Evolutionary conservation across 192 early-diverging fungal species (phyloP).

Genomic region (Mortierella alpina): DNA sequence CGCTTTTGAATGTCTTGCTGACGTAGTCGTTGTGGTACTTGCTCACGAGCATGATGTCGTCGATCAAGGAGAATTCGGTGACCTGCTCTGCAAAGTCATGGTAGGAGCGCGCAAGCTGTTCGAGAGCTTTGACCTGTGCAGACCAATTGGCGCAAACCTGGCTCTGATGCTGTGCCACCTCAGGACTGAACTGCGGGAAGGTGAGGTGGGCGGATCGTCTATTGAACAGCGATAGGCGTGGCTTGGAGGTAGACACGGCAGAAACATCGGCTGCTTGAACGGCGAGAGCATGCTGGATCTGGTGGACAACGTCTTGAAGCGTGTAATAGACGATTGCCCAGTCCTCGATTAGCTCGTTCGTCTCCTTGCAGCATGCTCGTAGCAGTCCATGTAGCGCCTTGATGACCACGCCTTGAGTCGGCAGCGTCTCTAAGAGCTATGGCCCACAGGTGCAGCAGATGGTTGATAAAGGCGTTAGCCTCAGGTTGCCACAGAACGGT

Average conservation of each 20-base stretch:
- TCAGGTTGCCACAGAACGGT: neutral
- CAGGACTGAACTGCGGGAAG: neutral
- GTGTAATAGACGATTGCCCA: slow-evolving; percentile 28
- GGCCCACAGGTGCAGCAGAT: neutral
- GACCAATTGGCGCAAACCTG: slow-evolving; percentile 29
- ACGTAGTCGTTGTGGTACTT: slow-evolving; percentile 13
- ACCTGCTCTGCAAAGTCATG: slow-evolving; percentile 4
- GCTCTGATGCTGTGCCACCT: slow-evolving; percentile 9
- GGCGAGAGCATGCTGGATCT: neutral
- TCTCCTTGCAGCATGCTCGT: slow-evolving; percentile 7
- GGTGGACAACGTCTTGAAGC: slow-evolving; percentile 19
- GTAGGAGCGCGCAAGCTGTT: slow-evolving; percentile 24
- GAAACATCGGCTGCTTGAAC: neutral
- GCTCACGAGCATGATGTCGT: neutral
- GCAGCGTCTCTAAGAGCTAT: slow-evolving; percentile 12
- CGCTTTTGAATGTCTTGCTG: neutral
- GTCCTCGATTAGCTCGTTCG: slow-evolving; percentile 20
- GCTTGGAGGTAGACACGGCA: neutral
- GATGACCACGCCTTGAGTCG: slow-evolving; percentile 5
- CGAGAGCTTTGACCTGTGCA: slow-evolving; percentile 24
- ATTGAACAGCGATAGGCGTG: slow-evolving; percentile 9
- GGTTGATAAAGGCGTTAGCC: neutral
- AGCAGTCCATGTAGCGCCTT: slow-evolving; percentile 10
- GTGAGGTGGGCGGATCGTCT: neutral
- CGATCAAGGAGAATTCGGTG: slow-evolving; percentile 9